Base-by-base conservation (phyloP, 495 filamentous ascomycete genomes). In the Neohortaea acidophila region DNA sequence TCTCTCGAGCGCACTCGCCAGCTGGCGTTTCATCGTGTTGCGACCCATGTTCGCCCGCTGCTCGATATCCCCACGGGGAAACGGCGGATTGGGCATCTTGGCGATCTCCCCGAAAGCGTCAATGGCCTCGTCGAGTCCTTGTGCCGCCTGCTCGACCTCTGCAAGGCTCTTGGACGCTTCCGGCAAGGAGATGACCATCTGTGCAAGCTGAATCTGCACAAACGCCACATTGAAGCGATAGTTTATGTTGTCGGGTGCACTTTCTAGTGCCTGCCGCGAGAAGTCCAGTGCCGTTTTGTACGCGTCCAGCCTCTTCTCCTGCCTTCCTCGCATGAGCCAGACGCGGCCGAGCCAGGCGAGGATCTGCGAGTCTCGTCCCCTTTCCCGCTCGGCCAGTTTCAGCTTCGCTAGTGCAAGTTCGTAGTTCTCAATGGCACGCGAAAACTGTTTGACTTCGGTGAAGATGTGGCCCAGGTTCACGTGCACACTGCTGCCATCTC, bases 141-240 rank as follows among this genome's bases (percentile, higher is more conserved):
- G 67, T 0, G 70, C 68, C 6, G 89, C 89, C 19, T 67, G 72
- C 48, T 86, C 66, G 15, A 94, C 73, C 40, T 94, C 84, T 33
- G 66, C 69, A 0, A 89, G 65, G 0, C 76, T 83, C 30, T 83
- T 73, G 45, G 91, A 80, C 0, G 67, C 67, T 43, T 92, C 79
- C 19, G 67, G 64, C 14, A 94, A 67, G 33, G 60, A 65, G 62
- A 84, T 73, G n/a, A 93, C 70, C 25, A 80, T 66, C 19, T 77
- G 75, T 23, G 87, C 86, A 36, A 94, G 72, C 55, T 94, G 84
- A 44, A 92, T 84, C 53, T 96, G 86, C 13, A 94, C 84, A 46
- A 94, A 97, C 17, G 89, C 89, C 12, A 97, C 81, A 55, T 97
- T 97, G 70, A 97, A 97, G 54, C 87, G 79, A 52, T 89, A 80